Evolutionary conservation across 257 asterid species (phyloP), one percentile per base, ranked within the genome.

Genomic region (Salvia miltiorrhiza): DNA sequence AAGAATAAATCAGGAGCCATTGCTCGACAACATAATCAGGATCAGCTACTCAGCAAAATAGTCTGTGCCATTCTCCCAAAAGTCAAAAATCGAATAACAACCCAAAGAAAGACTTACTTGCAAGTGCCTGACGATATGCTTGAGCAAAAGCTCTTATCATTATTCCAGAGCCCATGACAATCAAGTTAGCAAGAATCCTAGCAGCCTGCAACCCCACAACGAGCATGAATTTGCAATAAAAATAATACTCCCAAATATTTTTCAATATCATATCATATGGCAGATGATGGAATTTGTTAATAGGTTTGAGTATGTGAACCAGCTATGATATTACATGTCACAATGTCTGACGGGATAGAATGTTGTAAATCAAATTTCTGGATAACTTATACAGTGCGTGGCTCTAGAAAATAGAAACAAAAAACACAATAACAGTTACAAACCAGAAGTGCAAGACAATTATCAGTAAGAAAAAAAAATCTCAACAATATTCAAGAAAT

Each of bases 111-210:
- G 58, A 77, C 89, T 71, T 73, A 87, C 95, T 87, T 58, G 88
- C 80, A 65, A 87, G 85, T 30, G 95, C 95, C 69, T 87, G 88
- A 32, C 95, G 95, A 81, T 87, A 87, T 47, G 95, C 95, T 77
- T 87, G 95, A 60, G 75, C 82, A 55, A 87, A 76, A 6, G 95
- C 85, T 74, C 92, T 81, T 6, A 73, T 76, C 89, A 87, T 71
- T 65, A 87, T 68, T 37, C 89, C 92, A 65, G 88, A 80, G 50
- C 95, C 91, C 86, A 85, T 52, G 23, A 87, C 47, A 76, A 87
- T 48, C 82, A 87, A 77, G 73, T 87, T 79, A 44, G 92, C 92
- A 73, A 87, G 71, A 80, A 87, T 43, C 76, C 62, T 83, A 20
- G 87, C 84, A 68, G 93, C 89, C 95, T 87, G 78, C 78, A 75